Conservation (phyloP, 148 eudicot genomes). For the Simmondsia chinensis region DNA sequence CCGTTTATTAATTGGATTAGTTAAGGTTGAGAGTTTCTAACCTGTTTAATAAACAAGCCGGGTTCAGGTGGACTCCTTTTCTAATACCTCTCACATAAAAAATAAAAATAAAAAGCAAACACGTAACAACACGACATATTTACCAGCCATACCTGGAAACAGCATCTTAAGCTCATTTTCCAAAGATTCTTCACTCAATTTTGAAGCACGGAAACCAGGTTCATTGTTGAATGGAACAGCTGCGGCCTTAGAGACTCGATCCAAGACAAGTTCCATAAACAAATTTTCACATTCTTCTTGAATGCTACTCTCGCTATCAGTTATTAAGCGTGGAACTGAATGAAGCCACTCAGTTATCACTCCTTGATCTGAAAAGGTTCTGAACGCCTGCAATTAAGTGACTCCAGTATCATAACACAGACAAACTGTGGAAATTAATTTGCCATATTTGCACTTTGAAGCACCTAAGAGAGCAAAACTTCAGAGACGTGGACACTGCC, state of each 20-base stretch:
- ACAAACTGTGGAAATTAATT: background rate
- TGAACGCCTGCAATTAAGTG: conserved; percentile 48
- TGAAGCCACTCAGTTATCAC: conserved; percentile 87
- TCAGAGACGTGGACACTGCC: background rate
- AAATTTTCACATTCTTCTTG: conserved; percentile 94
- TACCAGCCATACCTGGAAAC: too few species aligned
- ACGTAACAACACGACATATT: too few species aligned
- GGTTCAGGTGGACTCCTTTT: too few species aligned
- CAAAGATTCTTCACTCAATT: conserved; percentile 15
- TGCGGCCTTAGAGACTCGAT: conserved; percentile 58
- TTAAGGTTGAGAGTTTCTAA: too few species aligned
- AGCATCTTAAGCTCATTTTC: conserved; percentile 28
- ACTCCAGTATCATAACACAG: conserved; percentile 7
- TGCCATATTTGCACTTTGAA: background rate
- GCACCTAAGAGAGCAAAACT: background rate
- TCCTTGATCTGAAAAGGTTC: conserved; percentile 40
- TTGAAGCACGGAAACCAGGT: conserved; percentile 12
- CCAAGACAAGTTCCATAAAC: conserved; percentile 72
- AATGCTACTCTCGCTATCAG: conserved; percentile 87
- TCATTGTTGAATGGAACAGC: conserved; percentile 11
- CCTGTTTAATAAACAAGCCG: too few species aligned
- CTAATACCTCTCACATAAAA: too few species aligned
- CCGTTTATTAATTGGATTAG: too few species aligned
- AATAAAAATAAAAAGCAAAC: too few species aligned
- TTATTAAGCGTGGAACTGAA: conserved; percentile 75